phyloP scores from a whole-genome alignment of 331 rosid genomes.

The Spiraea crenata region DNA sequence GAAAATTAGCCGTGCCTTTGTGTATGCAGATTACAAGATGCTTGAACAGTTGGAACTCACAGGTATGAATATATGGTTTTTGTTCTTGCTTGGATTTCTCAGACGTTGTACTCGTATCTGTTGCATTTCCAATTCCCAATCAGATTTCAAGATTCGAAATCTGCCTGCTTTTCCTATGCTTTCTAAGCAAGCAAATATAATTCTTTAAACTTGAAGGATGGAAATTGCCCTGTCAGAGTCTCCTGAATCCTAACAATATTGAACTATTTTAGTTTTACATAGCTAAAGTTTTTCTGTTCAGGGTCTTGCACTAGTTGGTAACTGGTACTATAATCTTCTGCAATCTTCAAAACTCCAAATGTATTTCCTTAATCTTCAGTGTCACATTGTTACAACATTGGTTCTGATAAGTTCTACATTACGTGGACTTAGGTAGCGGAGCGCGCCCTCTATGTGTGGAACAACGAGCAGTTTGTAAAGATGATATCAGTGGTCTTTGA shows the following conservation, averaged over 20 bases:
- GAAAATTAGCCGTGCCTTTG: slow-evolving; percentile 68
- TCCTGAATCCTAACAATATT: background rate
- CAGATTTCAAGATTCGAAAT: background rate
- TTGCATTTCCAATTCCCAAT: background rate
- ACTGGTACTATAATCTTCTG: background rate
- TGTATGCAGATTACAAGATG: slow-evolving; percentile 66
- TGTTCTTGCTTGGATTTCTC: background rate
- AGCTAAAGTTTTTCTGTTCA: background rate
- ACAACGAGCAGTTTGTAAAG: slow-evolving; percentile 76
- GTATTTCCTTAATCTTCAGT: too few species aligned
- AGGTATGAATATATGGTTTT: slow-evolving; percentile 37
- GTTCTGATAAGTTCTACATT: background rate
- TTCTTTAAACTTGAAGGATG: background rate
- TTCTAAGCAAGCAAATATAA: background rate
- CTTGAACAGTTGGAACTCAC: slow-evolving; percentile 77
- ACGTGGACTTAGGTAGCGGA: slow-evolving; percentile 63
- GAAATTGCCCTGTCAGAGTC: background rate
- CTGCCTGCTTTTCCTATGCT: background rate
- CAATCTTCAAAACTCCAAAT: background rate
- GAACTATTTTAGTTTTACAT: background rate
- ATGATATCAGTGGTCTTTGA: slow-evolving; percentile 58
- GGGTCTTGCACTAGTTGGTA: background rate
- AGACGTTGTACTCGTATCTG: too few species aligned
- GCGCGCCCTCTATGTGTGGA: slow-evolving; percentile 80
- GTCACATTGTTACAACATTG: background rate